A percentile compares a stretch with the other conserved stretches of the same genome.
These are phyloP conservation scores for Enterocytospora artemiae DNA, from an alignment of 371 early-diverging fungal species.

Conservation along the genomic window DNA sequence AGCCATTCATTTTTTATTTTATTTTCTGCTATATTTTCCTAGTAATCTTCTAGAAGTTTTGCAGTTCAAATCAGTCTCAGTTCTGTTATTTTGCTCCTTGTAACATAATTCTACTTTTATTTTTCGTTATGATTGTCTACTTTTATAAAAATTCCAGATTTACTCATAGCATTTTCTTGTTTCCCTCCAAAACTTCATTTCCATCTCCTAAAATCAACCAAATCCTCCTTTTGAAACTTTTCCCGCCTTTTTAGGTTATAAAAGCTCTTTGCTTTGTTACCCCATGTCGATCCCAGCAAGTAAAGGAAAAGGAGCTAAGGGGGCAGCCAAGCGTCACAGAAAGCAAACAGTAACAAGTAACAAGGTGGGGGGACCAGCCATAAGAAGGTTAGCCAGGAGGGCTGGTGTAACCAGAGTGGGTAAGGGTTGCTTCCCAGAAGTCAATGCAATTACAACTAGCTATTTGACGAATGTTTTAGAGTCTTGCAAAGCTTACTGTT, in stretches of 20 bases:
- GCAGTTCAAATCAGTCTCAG: no score
- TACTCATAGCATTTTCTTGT: not conserved
- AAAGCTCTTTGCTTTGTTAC: not conserved
- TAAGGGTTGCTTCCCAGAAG: constrained; percentile 93
- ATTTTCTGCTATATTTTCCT: no score
- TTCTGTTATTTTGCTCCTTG: no score
- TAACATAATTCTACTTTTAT: no score
- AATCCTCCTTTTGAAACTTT: no score
- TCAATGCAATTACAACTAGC: constrained; percentile 81
- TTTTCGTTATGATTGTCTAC: no score
- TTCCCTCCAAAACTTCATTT: not conserved
- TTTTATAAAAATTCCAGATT: no score
- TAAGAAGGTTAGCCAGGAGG: constrained; percentile 98
- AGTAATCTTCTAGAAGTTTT: no score
- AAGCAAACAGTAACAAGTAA: constrained; percentile 55
- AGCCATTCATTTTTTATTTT: no score
- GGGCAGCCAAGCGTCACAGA: constrained; percentile 94
- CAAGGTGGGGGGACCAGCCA: constrained; percentile 97
- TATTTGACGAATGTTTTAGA: constrained; percentile 93
- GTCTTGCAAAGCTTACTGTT: constrained; percentile 91
- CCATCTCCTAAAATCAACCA: no score
- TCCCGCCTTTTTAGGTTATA: no score
- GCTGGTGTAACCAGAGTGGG: constrained; percentile 99
- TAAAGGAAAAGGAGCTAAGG: constrained; percentile 68
- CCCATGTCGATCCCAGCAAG: constrained; percentile 2